Evolutionary conservation across 2,329 filamentous ascomycete genomes (phyloP).

Genomic region (Penicillium concentricum): DNA sequence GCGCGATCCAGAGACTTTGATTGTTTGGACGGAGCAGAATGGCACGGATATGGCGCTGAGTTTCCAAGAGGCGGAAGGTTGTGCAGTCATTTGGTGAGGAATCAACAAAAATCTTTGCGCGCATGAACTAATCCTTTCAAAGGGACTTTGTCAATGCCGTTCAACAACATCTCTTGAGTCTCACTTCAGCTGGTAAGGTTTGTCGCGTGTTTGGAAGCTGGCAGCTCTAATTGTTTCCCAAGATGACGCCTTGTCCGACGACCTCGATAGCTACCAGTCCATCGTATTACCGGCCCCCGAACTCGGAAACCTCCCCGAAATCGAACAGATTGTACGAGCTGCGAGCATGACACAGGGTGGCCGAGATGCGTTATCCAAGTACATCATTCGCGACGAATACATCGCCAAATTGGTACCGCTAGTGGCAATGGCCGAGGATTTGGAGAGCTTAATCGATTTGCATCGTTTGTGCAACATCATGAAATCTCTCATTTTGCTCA

Average conservation of each 20-base stretch:
- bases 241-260: constrained; percentile 89
- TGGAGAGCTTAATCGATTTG: constrained; percentile 81
- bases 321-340: constrained; percentile 79
- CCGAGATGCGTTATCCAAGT: constrained; percentile 83
- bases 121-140: constrained; percentile 16
- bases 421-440: constrained; percentile 84
- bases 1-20: constrained; percentile 73
- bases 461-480: constrained; percentile 96
- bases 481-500: constrained; percentile 92
- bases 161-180: constrained; percentile 69
- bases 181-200: constrained; percentile 59
- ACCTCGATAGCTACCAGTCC: constrained; percentile 70
- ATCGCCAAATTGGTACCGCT: constrained; percentile 82
- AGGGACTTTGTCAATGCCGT: constrained; percentile 91
- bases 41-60: constrained; percentile 95
- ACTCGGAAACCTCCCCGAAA: constrained; percentile 77
- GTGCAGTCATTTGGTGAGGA: constrained; percentile 79
- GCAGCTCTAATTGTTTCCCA: constrained; percentile 12
- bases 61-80: constrained; percentile 96
- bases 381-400: constrained; percentile 81
- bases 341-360: constrained; percentile 72
- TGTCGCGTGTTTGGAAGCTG: constrained; percentile 22
- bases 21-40: constrained; percentile 94
- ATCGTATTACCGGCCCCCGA: constrained; percentile 76
- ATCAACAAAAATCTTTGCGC: constrained; percentile 4